Evolutionary conservation across 306 rosid genomes (phyloP).

Genomic region (Gynostemma pentaphyllum): DNA sequence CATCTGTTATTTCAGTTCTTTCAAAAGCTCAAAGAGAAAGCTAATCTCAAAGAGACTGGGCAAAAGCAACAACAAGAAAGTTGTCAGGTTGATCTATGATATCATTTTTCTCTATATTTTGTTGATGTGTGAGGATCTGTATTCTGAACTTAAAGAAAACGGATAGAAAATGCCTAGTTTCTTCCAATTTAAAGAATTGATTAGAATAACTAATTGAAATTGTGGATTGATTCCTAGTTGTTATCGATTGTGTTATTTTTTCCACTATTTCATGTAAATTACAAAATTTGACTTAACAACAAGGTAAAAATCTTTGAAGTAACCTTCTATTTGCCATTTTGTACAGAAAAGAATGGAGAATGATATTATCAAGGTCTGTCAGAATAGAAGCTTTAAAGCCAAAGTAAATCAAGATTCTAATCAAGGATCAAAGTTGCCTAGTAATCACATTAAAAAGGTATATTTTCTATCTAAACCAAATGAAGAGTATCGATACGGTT

Average conservation of each 20-base stretch:
- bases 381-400: slow-evolving; percentile 25
- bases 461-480: not conserved
- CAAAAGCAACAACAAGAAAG: slow-evolving; percentile 34
- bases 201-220: not conserved
- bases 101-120: not conserved
- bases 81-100: slow-evolving; percentile 31
- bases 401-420: slow-evolving; percentile 29
- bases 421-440: slow-evolving; percentile 20
- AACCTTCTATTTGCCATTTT: not conserved
- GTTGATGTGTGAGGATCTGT: not conserved
- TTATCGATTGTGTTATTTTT: not conserved
- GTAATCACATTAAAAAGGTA: slow-evolving; percentile 41
- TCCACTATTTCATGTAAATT: not conserved
- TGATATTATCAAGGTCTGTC: slow-evolving; percentile 28
- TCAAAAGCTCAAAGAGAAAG: slow-evolving; percentile 50
- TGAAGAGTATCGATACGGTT: too few relatives aligned
- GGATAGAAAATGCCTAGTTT: not conserved
- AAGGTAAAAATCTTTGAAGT: not conserved
- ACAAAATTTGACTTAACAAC: not conserved
- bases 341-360: slow-evolving; percentile 35
- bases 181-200: not conserved
- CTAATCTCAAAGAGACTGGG: slow-evolving; percentile 37
- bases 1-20: slow-evolving; percentile 42
- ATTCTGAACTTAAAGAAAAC: not conserved
- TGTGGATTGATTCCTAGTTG: not conserved